Conservation (phyloP, 2,329 filamentous ascomycete genomes). For the Fusarium algeriense region DNA sequence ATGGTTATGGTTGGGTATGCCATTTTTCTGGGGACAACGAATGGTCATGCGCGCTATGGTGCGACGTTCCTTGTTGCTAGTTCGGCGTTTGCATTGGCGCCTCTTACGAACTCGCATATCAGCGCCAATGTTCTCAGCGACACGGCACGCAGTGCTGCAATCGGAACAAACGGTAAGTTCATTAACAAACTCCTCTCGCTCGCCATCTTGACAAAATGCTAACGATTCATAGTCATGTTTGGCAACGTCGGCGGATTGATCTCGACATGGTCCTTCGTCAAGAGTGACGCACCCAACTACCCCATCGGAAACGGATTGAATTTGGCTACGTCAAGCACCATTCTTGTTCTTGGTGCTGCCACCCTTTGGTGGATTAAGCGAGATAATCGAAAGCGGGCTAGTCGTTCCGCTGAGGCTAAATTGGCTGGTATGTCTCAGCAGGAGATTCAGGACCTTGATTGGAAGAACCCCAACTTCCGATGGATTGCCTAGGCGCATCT, state of each 20-base stretch:
- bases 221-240: conserved; percentile 66
- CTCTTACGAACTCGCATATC: conserved; percentile 53
- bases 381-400: conserved; percentile 64
- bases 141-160: conserved; percentile 74
- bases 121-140: conserved; percentile 79
- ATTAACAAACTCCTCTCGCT: accelerated
- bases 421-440: conserved; percentile 64
- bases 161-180: conserved; percentile 63
- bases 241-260: conserved; percentile 77
- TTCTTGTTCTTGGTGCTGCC: conserved; percentile 60
- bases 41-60: conserved; percentile 70
- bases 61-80: conserved; percentile 76
- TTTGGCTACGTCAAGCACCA: conserved; percentile 66
- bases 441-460: conserved; percentile 72
- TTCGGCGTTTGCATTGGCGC: conserved; percentile 22
- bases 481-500: conserved; percentile 55
- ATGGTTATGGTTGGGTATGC: conserved; percentile 77
- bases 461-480: conserved; percentile 74
- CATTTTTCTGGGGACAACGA: conserved; percentile 72
- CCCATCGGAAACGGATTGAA: conserved; percentile 79
- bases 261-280: conserved; percentile 73
- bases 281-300: conserved; percentile 72
- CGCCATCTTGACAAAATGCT: neutral
- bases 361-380: conserved; percentile 70
- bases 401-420: conserved; percentile 54